Percentiles rank a stretch among this genome's conserved stretches.
phyloP scores from a whole-genome alignment of 2,329 filamentous ascomycete genomes.

The Clarireedia paspali region DNA sequence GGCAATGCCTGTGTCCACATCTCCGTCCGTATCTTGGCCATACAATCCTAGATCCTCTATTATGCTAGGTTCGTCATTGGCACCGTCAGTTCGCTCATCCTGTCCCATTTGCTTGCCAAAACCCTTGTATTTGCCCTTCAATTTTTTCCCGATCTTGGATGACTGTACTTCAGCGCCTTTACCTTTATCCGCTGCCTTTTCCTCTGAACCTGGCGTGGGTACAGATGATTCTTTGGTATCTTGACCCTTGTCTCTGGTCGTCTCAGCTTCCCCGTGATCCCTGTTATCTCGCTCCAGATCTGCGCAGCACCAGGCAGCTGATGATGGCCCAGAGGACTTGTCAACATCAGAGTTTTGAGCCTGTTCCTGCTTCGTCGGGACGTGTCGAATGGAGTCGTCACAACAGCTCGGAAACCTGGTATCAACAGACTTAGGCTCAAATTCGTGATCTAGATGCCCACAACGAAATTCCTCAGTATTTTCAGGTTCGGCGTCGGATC shows the following conservation, averaged over 20 bases:
- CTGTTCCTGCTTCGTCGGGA: no score
- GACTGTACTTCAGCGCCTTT: not conserved
- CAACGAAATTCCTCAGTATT: not conserved
- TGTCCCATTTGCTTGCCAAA: not conserved
- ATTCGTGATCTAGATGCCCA: not conserved
- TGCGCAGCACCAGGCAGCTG: no score
- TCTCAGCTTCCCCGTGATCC: no score
- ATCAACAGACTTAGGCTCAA: not conserved
- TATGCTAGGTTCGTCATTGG: not conserved
- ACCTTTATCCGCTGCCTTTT: not conserved
- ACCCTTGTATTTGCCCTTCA: not conserved
- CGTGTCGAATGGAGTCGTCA: not conserved
- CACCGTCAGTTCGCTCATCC: not conserved
- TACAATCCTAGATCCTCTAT: not conserved
- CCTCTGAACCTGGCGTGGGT: not conserved
- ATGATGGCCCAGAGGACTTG: no score
- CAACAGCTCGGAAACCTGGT: conserved; percentile 7
- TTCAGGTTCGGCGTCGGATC: not conserved
- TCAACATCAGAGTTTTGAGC: no score
- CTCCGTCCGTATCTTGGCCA: not conserved
- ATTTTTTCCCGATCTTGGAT: not conserved
- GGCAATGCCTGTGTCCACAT: not conserved
- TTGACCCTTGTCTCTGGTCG: no score
- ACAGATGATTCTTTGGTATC: no score
- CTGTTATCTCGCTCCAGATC: no score